Conservation (phyloP, 139 green algal genomes). For the Choricystis sp. region DNA sequence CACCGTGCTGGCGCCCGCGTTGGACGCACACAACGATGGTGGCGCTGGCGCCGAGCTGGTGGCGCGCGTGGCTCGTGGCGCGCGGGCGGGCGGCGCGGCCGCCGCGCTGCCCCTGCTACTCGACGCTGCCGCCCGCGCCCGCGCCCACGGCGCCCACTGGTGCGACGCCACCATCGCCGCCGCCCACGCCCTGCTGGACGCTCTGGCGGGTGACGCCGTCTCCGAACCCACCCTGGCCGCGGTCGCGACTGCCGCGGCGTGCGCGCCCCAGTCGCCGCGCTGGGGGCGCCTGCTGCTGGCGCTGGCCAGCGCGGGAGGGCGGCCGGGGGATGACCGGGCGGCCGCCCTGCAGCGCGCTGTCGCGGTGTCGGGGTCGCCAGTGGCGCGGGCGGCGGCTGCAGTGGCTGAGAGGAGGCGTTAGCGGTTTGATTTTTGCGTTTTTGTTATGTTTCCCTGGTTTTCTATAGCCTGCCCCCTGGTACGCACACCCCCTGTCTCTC, state of each 20-base stretch:
- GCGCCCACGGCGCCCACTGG: not conserved
- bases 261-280: not conserved
- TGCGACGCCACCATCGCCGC: not conserved
- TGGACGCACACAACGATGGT: not conserved
- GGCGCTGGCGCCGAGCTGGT: not conserved
- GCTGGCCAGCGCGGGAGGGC: not conserved
- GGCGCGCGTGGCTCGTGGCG: not conserved
- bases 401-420: not conserved
- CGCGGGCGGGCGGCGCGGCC: too few relatives aligned
- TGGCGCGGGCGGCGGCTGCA: not conserved
- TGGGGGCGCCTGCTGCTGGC: not conserved
- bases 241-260: too few relatives aligned
- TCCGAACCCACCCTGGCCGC: not conserved
- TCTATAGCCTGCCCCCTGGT: too few relatives aligned
- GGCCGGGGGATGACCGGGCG: too few relatives aligned
- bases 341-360: not conserved
- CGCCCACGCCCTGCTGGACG: not conserved
- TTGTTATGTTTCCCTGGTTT: not conserved
- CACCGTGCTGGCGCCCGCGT: not conserved
- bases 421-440: not conserved
- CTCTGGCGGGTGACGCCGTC: too few relatives aligned
- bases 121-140: too few relatives aligned
- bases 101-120: not conserved
- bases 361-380: not conserved
- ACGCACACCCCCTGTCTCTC: too few relatives aligned